Conservation (phyloP, 2,329 filamentous ascomycete species). For the Bimuria novae-zelandiae region DNA sequence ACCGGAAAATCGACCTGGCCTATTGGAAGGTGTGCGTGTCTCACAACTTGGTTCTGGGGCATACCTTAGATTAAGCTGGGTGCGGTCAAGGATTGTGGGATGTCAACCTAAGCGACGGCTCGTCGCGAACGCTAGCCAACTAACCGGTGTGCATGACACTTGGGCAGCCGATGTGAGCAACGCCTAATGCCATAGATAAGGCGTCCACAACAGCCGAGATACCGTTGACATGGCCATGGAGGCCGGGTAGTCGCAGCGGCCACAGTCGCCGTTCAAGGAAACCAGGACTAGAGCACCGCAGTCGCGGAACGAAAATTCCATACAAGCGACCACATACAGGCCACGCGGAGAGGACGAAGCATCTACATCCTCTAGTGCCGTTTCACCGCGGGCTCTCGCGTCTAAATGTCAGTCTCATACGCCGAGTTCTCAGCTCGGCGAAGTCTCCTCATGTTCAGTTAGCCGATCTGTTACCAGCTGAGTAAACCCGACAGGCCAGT, state of each 20-base stretch:
- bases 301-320: constrained; percentile 6
- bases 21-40: background rate
- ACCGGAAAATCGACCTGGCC: background rate
- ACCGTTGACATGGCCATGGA: constrained; percentile 44
- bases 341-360: no score
- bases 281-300: constrained; percentile 3
- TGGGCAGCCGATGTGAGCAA: constrained; percentile 17
- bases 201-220: constrained; percentile 23
- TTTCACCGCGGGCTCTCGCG: no score
- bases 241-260: constrained; percentile 15
- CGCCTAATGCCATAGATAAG: constrained; percentile 20
- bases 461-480: no score
- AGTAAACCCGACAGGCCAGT: no score
- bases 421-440: no score
- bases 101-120: constrained; percentile 9
- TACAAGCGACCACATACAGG: no score
- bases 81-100: background rate
- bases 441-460: no score
- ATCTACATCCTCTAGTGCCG: no score
- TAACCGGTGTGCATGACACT: background rate
- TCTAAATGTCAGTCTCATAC: no score
- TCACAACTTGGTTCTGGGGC: background rate
- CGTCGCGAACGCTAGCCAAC: constrained; percentile 11
- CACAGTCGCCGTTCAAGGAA: background rate
- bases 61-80: background rate